Conservation (phyloP, 352 stramenopile species). For the Phytopythium kandeliae region DNA sequence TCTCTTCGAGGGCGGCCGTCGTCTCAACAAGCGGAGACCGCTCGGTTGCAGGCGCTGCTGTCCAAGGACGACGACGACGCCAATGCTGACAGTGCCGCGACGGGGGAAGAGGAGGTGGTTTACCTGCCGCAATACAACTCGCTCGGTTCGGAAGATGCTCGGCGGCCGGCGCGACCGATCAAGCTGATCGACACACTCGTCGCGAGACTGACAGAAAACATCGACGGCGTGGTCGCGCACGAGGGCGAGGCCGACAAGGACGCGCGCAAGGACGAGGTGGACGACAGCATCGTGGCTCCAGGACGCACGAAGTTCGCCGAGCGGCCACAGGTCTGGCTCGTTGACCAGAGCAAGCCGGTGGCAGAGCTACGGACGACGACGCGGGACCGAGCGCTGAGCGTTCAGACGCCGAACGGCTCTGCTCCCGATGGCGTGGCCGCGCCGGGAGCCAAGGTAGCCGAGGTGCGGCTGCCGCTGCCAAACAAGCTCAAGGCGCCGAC, state of each 20-base stretch:
- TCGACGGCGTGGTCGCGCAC: conserved; percentile 41
- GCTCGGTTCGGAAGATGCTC: conserved; percentile 50
- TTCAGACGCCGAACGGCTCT: background rate
- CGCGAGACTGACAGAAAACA: conserved; percentile 39
- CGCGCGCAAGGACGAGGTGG: conserved; percentile 9
- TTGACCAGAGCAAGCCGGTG: conserved; percentile 23
- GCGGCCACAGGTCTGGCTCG: conserved; percentile 35
- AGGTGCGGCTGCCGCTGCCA: conserved; percentile 19
- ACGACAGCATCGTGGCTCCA: conserved; percentile 13
- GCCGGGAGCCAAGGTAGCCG: background rate
- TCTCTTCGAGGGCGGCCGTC: conserved; percentile 4
- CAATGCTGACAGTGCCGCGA: background rate
- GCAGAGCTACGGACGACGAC: conserved; percentile 32
- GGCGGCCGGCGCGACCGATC: conserved; percentile 39
- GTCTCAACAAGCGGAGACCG: conserved; percentile 12
- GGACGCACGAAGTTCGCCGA: conserved; percentile 46
- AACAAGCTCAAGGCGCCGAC: conserved; percentile 40
- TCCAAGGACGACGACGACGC: conserved; percentile 3
- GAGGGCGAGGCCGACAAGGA: conserved; percentile 15
- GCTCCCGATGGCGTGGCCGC: background rate
- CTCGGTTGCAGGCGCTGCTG: conserved; percentile 14
- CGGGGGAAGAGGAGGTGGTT: conserved; percentile 13
- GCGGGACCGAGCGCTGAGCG: conserved; percentile 28
- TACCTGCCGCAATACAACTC: conserved; percentile 60
- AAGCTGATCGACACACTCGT: conserved; percentile 56